A percentile compares a stretch with the other conserved stretches of the same genome.
Conservation (phyloP, 129 eudicot genomes). For the Flaveria robusta region DNA sequence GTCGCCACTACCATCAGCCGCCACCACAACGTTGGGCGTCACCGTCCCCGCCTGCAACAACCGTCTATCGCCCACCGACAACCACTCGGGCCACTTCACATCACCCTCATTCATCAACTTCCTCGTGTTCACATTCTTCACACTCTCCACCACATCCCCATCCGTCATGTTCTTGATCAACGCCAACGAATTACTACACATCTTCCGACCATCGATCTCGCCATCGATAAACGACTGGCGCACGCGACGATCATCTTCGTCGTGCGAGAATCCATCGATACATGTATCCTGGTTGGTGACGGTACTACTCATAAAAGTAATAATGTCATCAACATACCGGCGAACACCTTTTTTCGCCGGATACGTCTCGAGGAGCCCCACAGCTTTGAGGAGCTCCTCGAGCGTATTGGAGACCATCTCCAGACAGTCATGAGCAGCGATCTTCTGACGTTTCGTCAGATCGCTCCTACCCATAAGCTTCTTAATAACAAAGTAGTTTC, state of each 20-base stretch:
- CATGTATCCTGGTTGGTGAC: constrained; percentile 75
- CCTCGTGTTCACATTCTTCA: constrained; percentile 30
- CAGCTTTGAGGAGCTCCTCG: constrained; percentile 50
- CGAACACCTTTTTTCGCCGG: constrained; percentile 43
- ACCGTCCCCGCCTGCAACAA: constrained; percentile 59
- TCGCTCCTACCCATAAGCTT: constrained; percentile 30
- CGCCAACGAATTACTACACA: constrained; percentile 83
- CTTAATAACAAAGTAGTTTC: constrained; percentile 50
- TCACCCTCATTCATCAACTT: constrained; percentile 29
- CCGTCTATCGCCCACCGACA: constrained; percentile 68
- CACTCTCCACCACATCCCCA: constrained; percentile 45
- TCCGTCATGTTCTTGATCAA: constrained; percentile 74
- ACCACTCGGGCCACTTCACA: constrained; percentile 68
- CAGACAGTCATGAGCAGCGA: constrained; percentile 70
- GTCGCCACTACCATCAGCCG: constrained; percentile 76
- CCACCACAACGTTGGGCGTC: constrained; percentile 78
- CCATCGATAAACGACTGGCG: constrained; percentile 41
- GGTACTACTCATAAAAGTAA: constrained; percentile 65
- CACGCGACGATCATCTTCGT: constrained; percentile 42
- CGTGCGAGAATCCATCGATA: constrained; percentile 83
- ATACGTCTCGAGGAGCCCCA: constrained; percentile 45
- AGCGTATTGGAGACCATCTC: constrained; percentile 66
- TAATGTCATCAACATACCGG: constrained; percentile 55
- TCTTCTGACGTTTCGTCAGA: constrained; percentile 60
- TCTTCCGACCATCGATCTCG: constrained; percentile 49